Evolutionary conservation across 139 green algal species (phyloP).

Genomic region (Asterochloris sp.): DNA sequence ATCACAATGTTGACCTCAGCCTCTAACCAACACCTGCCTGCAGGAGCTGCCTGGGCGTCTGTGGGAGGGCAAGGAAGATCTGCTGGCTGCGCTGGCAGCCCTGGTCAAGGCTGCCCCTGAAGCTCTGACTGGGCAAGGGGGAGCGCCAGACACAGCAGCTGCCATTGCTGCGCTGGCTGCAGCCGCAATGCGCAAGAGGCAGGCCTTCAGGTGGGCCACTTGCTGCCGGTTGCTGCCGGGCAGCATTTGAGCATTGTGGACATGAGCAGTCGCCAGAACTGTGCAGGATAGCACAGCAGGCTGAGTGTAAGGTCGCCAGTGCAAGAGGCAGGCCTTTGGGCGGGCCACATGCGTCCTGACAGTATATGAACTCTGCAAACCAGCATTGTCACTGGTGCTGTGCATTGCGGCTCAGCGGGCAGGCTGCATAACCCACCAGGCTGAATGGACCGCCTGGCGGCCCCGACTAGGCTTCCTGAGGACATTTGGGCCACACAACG

Average conservation of each 20-base stretch:
- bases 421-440: background rate
- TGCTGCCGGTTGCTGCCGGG: background rate
- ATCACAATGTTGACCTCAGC: too few species aligned
- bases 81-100: slow-evolving; percentile 54
- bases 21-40: background rate
- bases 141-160: background rate
- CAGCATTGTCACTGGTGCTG: background rate
- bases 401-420: background rate
- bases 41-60: slow-evolving; percentile 53
- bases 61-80: slow-evolving; percentile 78
- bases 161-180: slow-evolving; percentile 30
- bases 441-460: background rate
- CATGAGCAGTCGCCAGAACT: background rate
- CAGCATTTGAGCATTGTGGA: background rate
- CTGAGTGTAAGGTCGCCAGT: background rate
- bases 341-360: background rate
- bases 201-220: slow-evolving; percentile 17
- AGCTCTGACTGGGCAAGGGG: background rate
- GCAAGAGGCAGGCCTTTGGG: background rate
- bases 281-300: background rate
- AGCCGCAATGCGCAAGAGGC: slow-evolving; percentile 28
- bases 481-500: background rate
- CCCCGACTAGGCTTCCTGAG: background rate
- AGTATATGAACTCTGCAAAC: background rate
- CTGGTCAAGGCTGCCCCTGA: slow-evolving; percentile 28